phyloP scores from a whole-genome alignment of 2,329 filamentous ascomycete genomes.

The Hypoxylon sp. region DNA sequence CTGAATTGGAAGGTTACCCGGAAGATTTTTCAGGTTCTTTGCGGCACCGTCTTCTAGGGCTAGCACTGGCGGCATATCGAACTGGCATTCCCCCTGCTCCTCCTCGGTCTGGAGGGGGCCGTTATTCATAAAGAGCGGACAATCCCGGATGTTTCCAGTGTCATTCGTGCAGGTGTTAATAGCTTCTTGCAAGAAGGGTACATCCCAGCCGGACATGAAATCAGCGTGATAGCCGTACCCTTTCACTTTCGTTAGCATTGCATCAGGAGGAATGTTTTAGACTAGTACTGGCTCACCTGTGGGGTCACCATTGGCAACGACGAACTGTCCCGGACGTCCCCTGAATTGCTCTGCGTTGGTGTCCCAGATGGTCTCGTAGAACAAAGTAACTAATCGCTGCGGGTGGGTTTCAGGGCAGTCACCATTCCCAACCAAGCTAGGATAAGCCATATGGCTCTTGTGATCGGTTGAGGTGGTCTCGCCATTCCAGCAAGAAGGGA shows the following conservation, averaged over 20 bases:
- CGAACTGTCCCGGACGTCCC: conserved; percentile 76
- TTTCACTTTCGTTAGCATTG: conserved; percentile 52
- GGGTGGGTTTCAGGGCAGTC: conserved; percentile 79
- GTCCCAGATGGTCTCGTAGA: conserved; percentile 89
- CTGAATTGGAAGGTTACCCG: conserved; percentile 72
- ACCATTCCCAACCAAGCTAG: conserved; percentile 81
- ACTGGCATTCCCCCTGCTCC: conserved; percentile 71
- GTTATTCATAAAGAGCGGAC: conserved; percentile 74
- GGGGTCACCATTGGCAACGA: conserved; percentile 83
- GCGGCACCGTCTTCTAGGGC: conserved; percentile 66
- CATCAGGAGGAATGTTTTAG: not conserved
- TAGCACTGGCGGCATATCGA: conserved; percentile 71
- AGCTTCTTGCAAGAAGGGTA: conserved; percentile 77
- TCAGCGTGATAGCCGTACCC: conserved; percentile 85
- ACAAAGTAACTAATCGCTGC: conserved; percentile 78
- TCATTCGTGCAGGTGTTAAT: conserved; percentile 80
- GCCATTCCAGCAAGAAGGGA: conserved; percentile 92
- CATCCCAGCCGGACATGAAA: conserved; percentile 85
- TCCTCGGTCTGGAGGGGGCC: conserved; percentile 69
- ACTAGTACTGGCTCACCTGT: conserved; percentile 67
- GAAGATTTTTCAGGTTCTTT: conserved; percentile 67
- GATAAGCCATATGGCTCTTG: conserved; percentile 81
- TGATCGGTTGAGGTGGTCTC: conserved; percentile 72
- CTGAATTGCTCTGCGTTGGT: conserved; percentile 72
- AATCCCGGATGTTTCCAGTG: conserved; percentile 80